Evolutionary conservation across 352 stramenopile species (phyloP), one percentile per base, ranked within the genome.

Genomic region (Phytophthora rubi): DNA sequence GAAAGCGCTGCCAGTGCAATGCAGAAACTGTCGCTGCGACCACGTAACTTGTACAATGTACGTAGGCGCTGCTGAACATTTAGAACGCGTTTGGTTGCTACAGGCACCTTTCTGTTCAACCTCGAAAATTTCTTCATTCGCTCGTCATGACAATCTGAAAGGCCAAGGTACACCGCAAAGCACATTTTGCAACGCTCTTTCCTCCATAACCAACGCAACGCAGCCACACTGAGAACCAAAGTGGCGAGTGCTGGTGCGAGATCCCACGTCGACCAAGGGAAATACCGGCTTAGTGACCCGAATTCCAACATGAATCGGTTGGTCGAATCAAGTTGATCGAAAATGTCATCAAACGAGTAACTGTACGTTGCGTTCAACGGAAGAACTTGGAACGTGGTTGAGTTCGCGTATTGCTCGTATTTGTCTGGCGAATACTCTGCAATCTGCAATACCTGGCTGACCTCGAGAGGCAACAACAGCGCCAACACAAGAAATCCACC

Each of bases 241-340:
- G 77, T 52, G 0, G 63, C 56, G 23, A 81, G 39, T 5, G 83
- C 71, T 2, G 83, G 83, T 0, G 75, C 71, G 4, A 72, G 66
- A 62, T 91, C 83, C 68, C 83, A 79, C n/a, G 26, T 59, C 0
- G 81, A 83, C 73, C 82, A 85, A 12, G 68, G 51, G 42, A 86
- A 81, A 54, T 86, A 89, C 15, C 81, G 64, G 12, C 73, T 79
- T 28, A 89, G 65, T 9, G 83, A 84, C 8, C 83, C 83, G 6
- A 74, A n/a, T 33, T 79, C 54, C 12, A 81, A 62, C 53, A 86
- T 32, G 5, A 59, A 42, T 23, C 23, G 59, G 45, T 10, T 77
- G n/a, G 70, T 44, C 8, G 33, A 10, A 53, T 71, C 73, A 21
- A 59, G 35, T 26, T 35, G 37, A 54, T 52, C 26, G 9, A 48